Evolutionary conservation across 352 stramenopile genomes (phyloP).

Genomic region (Globisporangium paddicum): DNA sequence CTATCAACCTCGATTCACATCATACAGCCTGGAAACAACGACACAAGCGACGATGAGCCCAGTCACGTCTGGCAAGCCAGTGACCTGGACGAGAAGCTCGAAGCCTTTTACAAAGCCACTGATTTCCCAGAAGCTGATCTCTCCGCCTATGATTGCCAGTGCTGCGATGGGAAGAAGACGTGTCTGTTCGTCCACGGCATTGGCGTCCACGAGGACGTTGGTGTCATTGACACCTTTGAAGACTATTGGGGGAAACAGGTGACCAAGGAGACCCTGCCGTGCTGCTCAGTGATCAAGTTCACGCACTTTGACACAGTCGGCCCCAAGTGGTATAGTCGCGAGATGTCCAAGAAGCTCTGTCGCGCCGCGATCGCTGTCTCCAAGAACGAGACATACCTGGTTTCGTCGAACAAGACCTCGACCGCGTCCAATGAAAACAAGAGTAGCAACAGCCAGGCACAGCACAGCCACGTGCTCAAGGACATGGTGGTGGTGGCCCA

Average conservation of each 20-base stretch:
- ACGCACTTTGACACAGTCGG: conserved; percentile 28
- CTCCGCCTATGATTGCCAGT: neutral
- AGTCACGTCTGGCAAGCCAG: neutral
- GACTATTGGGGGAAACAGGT: conserved; percentile 25
- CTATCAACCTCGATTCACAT: neutral
- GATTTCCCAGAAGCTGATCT: neutral
- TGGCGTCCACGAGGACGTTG: conserved; percentile 20
- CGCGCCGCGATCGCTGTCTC: conserved; percentile 20
- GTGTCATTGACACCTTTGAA: conserved; percentile 18
- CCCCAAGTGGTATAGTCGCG: conserved; percentile 21
- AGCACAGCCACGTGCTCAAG: conserved; percentile 7
- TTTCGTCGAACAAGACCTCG: neutral
- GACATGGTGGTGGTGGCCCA: conserved; percentile 30
- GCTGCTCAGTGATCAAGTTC: conserved; percentile 32
- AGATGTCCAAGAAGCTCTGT: conserved; percentile 25
- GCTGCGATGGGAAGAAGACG: conserved; percentile 15
- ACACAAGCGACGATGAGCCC: neutral
- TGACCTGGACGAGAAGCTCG: neutral
- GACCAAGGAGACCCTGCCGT: conserved; percentile 19
- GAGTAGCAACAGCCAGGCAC: neutral
- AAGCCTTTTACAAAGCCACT: neutral
- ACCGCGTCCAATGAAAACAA: neutral
- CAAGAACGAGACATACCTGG: neutral
- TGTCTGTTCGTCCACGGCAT: conserved; percentile 50
- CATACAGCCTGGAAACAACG: neutral